phyloP scores from a whole-genome alignment of 2,329 filamentous ascomycete species.

The Elsinoe batatas region DNA sequence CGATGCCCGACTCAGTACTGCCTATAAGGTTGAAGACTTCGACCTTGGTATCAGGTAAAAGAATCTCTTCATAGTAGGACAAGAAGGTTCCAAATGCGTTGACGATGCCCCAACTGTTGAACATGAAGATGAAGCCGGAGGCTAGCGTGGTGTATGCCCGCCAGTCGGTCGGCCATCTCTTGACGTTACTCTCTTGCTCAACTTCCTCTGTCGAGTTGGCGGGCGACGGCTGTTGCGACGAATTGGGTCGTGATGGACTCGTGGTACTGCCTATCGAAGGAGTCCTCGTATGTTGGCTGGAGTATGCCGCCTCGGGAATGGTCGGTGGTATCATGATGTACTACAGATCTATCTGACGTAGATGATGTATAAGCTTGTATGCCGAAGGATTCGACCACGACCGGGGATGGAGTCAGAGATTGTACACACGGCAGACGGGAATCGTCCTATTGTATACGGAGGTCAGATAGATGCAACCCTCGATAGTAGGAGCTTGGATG shows the following conservation, averaged over 20 bases:
- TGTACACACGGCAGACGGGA: no score
- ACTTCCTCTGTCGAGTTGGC: background rate
- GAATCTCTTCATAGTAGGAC: slow-evolving; percentile 39
- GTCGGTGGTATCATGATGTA: background rate
- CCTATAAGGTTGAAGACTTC: slow-evolving; percentile 39
- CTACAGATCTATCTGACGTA: no score
- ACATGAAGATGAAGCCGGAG: slow-evolving; percentile 43
- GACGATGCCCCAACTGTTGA: slow-evolving; percentile 40
- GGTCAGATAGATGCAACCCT: no score
- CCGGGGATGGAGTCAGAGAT: no score
- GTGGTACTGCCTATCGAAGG: background rate
- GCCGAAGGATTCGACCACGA: no score
- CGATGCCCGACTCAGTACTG: slow-evolving; percentile 38
- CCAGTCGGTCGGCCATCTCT: slow-evolving; percentile 36
- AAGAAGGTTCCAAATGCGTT: slow-evolving; percentile 43
- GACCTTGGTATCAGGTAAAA: slow-evolving; percentile 32
- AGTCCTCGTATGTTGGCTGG: background rate
- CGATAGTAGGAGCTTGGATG: no score
- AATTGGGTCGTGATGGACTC: background rate
- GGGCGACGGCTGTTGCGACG: background rate
- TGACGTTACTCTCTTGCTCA: background rate
- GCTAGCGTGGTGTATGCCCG: slow-evolving; percentile 36
- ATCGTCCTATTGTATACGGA: no score
- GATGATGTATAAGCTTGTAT: no score
- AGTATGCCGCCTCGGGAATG: no score